Base-by-base conservation (phyloP, 2,329 filamentous ascomycete genomes). In the Cercospora nicotianae region DNA sequence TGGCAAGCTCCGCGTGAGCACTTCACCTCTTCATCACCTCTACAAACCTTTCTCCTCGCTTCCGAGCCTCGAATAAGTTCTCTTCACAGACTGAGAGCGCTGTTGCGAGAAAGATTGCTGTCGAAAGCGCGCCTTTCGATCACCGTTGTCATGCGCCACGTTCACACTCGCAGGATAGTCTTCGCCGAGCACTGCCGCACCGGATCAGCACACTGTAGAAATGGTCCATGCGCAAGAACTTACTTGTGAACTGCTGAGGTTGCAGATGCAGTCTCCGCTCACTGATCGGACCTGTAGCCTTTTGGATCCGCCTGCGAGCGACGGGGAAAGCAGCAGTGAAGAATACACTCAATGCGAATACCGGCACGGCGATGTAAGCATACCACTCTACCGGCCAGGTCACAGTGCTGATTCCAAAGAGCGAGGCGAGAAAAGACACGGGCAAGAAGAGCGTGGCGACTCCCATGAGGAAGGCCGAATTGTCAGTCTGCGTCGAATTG, bases 361-460 rank as follows among this genome's bases (percentile, higher is more conserved):
- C 64, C 3, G 78, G 77, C 4, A 79, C 69, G 4, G 76, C 77
- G 31, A 73, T 72, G 31, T 73, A 80, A 16, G 78, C 67, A 63
- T 78, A 80, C 69, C 72, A 75, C n/a, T 76, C 75, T 2, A 73
- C 67, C 6, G 73, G 70, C 72, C 76, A 76, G 4, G 70, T 74
- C 31, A 77, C 68, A 28, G 76, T 79, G 6, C 77, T 77, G 28
- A 79, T 79, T 33, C 78, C 78, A 55, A 77, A 79, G 7, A 79
- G 65, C n/a, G 72, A 75, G 7, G 78, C 75, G 8, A 79, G 70
- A 65, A 75, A 78, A 1, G 77, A 78, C 18, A 79, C 64, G 1
- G 78, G 78, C 12, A 80, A 67, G 70, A 79, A 79, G 8, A 80
- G 66, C 1, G 77, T 78, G 10, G 77, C 78, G 26, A 79, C 70